Base-by-base conservation (phyloP, 306 rosid genomes). In the Malus fusca region DNA sequence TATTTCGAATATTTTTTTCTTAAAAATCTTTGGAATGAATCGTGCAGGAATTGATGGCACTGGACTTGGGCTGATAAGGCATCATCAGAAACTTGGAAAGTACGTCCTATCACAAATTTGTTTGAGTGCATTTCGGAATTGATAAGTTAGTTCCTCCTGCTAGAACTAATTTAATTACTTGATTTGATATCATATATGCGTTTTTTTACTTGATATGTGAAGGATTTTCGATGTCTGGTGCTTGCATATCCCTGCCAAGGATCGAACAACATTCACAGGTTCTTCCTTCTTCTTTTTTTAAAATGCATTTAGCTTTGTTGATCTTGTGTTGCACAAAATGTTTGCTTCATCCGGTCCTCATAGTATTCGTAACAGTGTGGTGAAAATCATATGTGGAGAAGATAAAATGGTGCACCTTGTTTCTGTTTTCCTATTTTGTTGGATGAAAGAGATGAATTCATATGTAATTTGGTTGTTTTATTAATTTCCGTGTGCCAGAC, bases 181-280 rank as follows among this genome's bases (percentile, higher is more conserved):
- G 58, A 48, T 33, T 73, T 12, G 66, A 23, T 60, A 60, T 15
- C 19, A 31, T 31, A 18, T 33, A 9, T 8, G 21, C 30, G 62
- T 60, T 22, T 51, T 68, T 40, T 44, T 18, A 25, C 58, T 60
- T 42, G 26, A 52, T 83, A 78, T 64, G 76, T 87, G 83, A 77
- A 95, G 97, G 88, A 79, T 89, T 43, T 95, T 89, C 81, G 87
- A 95, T 48, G 21, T 90, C 70, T 89, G 93, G 93, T 89, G 99
- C 93, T 85, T 95, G 89, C 99, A 95, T 82, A 89, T 89, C 80
- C 97, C 99, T 28, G 89, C 82, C 19, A 79, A 74, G 79, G 96
- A 95, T 84, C 86, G 93, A 74, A 92, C 97, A 60, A 76, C 88
- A 78, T 89, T 92, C 82, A 70, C 81, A 82, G 97, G 96, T 92